A percentile compares a stretch with the other conserved stretches of the same genome.
Conservation (phyloP, 2,329 filamentous ascomycete genomes). For the Zymoseptoria crescenta region DNA sequence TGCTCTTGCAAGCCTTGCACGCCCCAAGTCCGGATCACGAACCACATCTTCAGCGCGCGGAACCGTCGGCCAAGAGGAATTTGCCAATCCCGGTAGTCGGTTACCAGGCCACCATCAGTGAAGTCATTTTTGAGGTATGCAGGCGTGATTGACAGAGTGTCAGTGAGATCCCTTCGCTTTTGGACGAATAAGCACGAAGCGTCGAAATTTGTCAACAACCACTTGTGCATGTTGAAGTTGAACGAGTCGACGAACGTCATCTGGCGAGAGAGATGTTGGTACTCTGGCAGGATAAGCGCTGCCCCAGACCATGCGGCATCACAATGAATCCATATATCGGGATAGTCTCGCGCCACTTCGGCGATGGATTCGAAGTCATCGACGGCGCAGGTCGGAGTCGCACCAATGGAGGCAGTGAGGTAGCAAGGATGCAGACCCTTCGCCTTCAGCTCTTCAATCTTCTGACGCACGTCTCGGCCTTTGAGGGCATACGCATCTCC, state of each 20-base stretch:
- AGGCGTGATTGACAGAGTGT: slow-evolving; percentile 69
- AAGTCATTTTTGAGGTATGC: slow-evolving; percentile 76
- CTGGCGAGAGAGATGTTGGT: slow-evolving; percentile 57
- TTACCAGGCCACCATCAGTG: slow-evolving; percentile 75
- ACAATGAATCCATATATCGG: slow-evolving; percentile 78
- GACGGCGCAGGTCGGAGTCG: slow-evolving; percentile 78
- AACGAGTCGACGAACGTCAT: slow-evolving; percentile 73
- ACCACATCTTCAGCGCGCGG: slow-evolving; percentile 88
- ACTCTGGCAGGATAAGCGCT: slow-evolving; percentile 73
- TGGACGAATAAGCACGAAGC: slow-evolving; percentile 73
- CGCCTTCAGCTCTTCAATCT: slow-evolving; percentile 56
- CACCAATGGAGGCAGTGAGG: slow-evolving; percentile 74
- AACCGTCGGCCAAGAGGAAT: slow-evolving; percentile 87
- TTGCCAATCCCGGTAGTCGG: slow-evolving; percentile 95
- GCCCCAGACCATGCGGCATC: slow-evolving; percentile 90
- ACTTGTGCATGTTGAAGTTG: slow-evolving; percentile 96
- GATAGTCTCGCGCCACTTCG: slow-evolving; percentile 45
- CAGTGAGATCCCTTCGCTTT: slow-evolving; percentile 65
- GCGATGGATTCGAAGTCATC: slow-evolving; percentile 71
- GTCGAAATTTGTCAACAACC: slow-evolving; percentile 92
- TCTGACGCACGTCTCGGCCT: slow-evolving; percentile 51
- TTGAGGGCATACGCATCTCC: slow-evolving; percentile 64
- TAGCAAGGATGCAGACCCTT: slow-evolving; percentile 78
- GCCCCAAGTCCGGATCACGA: slow-evolving; percentile 78
- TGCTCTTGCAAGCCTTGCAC: slow-evolving; percentile 66